Base-by-base conservation (phyloP, 768 basidiomycete genomes). In the Nidula microcarpa region DNA sequence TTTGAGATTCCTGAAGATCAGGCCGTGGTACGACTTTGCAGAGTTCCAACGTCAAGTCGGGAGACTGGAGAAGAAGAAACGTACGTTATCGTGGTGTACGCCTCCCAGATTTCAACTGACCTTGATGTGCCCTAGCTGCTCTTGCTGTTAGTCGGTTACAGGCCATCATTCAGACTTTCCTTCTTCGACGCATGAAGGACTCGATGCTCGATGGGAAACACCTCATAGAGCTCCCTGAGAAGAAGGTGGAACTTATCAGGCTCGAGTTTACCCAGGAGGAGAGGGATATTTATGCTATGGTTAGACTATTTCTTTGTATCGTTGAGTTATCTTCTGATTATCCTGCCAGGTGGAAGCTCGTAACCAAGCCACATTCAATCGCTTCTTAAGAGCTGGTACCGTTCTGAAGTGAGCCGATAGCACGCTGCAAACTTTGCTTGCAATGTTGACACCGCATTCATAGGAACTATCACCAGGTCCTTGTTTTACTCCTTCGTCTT, bases 171-270 rank as follows among this genome's bases (percentile, higher is more conserved):
- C 60, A 62, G 10, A 64, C 74, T 0, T 82, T 80, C 62, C 68
- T 84, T 46, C 65, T 89, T 23, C 74, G 89, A 9, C 77, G 89
- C 43, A 83, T 80, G 69, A 87, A 87, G 59, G 76, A 84, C 48
- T 78, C 81, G 0, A 68, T 69, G 60, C 68, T 91, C 8, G 84
- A 88, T 60, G 89, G 88, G 6, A 81, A 83, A 63, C 77, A 73
- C 17, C 69, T 91, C n/a, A 79, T 89, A 43, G 79, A 85, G 53
- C 71, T 90, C 33, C 86, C 85, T 4, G 62, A 69, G 11, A 87
- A 86, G 67, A 71, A 70, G 2, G 66, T 85, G 6, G 66, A 74
- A 1, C 67, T 87, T 1, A 64, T 75, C 33, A 75, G 73, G 55
- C 71, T 87, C 4, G 73, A 79, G 43, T 89, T 91, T 60, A 70